phyloP scores from a whole-genome alignment of 2,329 filamentous ascomycete species.

The Thelonectria rubi region DNA sequence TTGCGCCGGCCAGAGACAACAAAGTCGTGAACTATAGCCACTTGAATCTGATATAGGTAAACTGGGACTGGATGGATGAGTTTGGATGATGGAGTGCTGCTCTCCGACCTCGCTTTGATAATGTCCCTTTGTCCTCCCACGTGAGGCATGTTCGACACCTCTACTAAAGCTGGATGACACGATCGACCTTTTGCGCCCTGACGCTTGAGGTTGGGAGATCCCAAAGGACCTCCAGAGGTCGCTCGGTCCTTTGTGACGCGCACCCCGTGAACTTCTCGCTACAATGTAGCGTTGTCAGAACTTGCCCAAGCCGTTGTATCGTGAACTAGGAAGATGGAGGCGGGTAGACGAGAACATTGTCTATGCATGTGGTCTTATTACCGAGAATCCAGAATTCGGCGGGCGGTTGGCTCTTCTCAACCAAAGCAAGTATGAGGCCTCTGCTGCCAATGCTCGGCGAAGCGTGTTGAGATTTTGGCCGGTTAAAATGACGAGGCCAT shows the following conservation, averaged over 20 bases:
- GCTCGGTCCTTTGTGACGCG: constrained; percentile 11
- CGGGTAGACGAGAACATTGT: constrained; percentile 26
- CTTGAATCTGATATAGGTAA: constrained; percentile 18
- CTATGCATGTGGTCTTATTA: constrained; percentile 29
- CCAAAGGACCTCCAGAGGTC: neutral
- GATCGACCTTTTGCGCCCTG: constrained; percentile 18
- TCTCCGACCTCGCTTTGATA: constrained; percentile 13
- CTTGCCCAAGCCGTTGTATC: constrained; percentile 3
- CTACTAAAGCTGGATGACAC: constrained; percentile 11
- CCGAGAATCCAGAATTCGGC: constrained; percentile 16
- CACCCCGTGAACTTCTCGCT: constrained; percentile 9
- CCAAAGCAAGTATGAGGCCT: constrained; percentile 7
- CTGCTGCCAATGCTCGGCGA: constrained; percentile 2
- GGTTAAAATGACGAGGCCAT: constrained; percentile 7
- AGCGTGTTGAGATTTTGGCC: constrained; percentile 5
- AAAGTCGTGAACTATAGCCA: constrained; percentile 12
- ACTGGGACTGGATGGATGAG: constrained; percentile 10
- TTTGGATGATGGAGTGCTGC: constrained; percentile 2
- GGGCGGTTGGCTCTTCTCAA: constrained; percentile 1
- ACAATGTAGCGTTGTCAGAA: constrained; percentile 5
- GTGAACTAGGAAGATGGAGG: constrained; percentile 2
- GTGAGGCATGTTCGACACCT: constrained; percentile 9
- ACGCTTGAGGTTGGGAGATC: constrained; percentile 13
- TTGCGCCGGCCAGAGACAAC: constrained; percentile 6
- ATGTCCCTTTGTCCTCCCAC: constrained; percentile 7